Evolutionary conservation across 768 basidiomycete genomes (phyloP).

Genomic region (Chiua virens): DNA sequence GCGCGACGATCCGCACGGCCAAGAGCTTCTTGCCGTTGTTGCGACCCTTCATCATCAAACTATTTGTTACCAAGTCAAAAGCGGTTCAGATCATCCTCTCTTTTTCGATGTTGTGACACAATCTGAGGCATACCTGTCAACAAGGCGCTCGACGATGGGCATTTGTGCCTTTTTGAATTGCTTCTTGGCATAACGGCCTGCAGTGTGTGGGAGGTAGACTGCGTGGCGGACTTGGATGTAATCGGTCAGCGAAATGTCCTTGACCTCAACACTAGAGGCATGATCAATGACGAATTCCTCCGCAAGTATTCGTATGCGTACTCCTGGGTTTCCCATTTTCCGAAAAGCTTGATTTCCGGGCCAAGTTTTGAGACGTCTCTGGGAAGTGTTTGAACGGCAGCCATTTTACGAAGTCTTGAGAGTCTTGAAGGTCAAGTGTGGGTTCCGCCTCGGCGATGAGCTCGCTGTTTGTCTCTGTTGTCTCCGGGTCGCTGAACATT

Average conservation of each 20-base stretch:
- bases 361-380: slow-evolving; percentile 80
- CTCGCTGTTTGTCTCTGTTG: slow-evolving; percentile 27
- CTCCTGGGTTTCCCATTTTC: slow-evolving; percentile 99
- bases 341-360: slow-evolving; percentile 92
- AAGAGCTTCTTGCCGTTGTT: slow-evolving; percentile 99
- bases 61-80: slow-evolving; percentile 28
- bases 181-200: slow-evolving; percentile 99
- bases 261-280: slow-evolving; percentile 83
- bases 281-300: slow-evolving; percentile 15
- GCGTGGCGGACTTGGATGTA: slow-evolving; percentile 99
- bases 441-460: slow-evolving; percentile 20
- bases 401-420: slow-evolving; percentile 53
- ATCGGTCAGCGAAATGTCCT: slow-evolving; percentile 98
- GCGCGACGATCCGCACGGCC: slow-evolving; percentile 98
- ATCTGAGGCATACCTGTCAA: slow-evolving; percentile 71
- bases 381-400: slow-evolving; percentile 69
- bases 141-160: slow-evolving; percentile 99
- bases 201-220: slow-evolving; percentile 97
- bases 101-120: background rate
- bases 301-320: slow-evolving; percentile 42
- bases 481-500: slow-evolving; percentile 4
- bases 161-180: slow-evolving; percentile 99
- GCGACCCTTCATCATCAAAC: slow-evolving; percentile 99
- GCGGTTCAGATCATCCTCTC: background rate
- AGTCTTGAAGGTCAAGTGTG: slow-evolving; percentile 21